phyloP scores from a whole-genome alignment of 2,329 filamentous ascomycete genomes.

The Pyricularia sp. region DNA sequence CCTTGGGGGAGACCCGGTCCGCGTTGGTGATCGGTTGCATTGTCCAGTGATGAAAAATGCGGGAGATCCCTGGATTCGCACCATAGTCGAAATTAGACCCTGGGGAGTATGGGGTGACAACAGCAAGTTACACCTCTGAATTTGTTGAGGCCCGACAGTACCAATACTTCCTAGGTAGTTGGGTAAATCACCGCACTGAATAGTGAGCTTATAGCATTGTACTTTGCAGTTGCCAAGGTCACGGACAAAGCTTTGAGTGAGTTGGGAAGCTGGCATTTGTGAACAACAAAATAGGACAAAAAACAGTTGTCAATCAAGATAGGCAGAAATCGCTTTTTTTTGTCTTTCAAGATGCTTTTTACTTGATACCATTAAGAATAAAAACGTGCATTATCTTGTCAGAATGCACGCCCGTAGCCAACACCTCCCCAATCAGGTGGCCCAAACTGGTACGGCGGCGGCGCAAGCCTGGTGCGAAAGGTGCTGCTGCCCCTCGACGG shows the following conservation, averaged over 20 bases:
- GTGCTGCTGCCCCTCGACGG: neutral
- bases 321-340: too few relatives aligned
- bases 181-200: too few relatives aligned
- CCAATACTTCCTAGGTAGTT: neutral
- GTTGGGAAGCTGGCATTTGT: neutral
- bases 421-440: neutral
- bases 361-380: neutral
- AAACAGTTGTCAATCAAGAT: neutral
- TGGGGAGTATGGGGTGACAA: neutral
- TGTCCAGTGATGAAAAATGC: neutral
- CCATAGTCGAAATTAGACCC: neutral
- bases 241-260: too few relatives aligned
- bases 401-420: neutral
- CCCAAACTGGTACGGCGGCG: neutral
- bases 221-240: neutral
- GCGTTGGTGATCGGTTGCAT: neutral
- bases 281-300: neutral
- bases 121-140: neutral
- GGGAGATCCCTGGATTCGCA: neutral
- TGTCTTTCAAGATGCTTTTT: neutral
- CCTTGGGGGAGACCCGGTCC: too few relatives aligned
- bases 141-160: too few relatives aligned
- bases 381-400: neutral
- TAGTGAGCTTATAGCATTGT: neutral
- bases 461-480: neutral